Evolutionary conservation across 495 filamentous ascomycete species (phyloP).

Genomic region (Aspergillus biplanus): DNA sequence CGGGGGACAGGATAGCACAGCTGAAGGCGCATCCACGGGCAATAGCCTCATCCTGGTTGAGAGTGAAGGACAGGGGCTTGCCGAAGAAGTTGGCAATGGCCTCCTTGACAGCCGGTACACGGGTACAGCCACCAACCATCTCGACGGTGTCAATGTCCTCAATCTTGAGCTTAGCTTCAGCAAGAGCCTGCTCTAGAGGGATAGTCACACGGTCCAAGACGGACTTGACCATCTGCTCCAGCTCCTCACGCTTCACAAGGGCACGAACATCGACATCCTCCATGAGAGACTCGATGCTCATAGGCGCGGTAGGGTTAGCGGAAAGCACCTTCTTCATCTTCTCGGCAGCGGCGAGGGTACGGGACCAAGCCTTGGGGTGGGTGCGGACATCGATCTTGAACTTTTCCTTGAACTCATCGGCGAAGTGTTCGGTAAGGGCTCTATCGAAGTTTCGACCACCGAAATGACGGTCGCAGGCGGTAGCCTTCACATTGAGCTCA

Average conservation of each 20-base stretch:
- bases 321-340: constrained; percentile 99
- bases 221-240: constrained; percentile 88
- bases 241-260: constrained; percentile 90
- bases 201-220: constrained; percentile 72
- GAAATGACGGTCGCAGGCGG: constrained; percentile 94
- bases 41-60: constrained; percentile 98
- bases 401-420: constrained; percentile 90
- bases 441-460: constrained; percentile 97
- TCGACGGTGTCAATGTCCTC: constrained; percentile 96
- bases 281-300: constrained; percentile 99
- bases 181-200: constrained; percentile 86
- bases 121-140: constrained; percentile 92
- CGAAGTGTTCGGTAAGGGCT: constrained; percentile 91
- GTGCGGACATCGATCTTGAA: constrained; percentile 88
- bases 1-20: constrained; percentile 96
- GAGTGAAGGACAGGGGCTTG: constrained; percentile 91
- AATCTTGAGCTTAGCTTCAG: constrained; percentile 82
- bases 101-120: constrained; percentile 92
- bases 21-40: constrained; percentile 96
- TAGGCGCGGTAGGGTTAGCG: constrained; percentile 88
- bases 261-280: constrained; percentile 90
- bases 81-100: constrained; percentile 87
- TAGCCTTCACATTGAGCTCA: constrained; percentile 90
- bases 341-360: constrained; percentile 86
- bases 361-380: constrained; percentile 85